phyloP scores from a whole-genome alignment of 2,329 filamentous ascomycete species.

The Neopestalotiopsis sp. region DNA sequence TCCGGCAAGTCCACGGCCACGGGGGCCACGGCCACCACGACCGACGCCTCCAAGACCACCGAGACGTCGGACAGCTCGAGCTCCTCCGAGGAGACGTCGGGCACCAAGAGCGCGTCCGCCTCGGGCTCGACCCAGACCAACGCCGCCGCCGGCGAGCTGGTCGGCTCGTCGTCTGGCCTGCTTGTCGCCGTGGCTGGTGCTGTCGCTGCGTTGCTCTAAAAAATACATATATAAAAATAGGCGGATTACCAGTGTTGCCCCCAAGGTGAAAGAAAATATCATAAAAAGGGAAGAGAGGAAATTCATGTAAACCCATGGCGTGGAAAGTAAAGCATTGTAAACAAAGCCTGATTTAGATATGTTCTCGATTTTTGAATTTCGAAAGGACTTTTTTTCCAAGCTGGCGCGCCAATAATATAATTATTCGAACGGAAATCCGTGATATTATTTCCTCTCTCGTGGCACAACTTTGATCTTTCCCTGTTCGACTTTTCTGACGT shows the following conservation, averaged over 20 bases:
- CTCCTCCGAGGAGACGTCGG: not conserved
- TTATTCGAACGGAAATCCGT: no score
- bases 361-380: not conserved
- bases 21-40: slow-evolving; percentile 13
- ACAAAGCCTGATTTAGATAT: not conserved
- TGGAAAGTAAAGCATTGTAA: not conserved
- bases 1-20: slow-evolving; percentile 6
- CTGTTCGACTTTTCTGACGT: no score
- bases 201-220: slow-evolving; percentile 31
- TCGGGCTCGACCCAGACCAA: slow-evolving; percentile 12
- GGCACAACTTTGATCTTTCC: no score
- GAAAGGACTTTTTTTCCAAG: no score
- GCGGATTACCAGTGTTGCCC: no score
- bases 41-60: slow-evolving; percentile 13
- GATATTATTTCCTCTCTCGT: no score
- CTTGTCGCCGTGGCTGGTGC: slow-evolving; percentile 32
- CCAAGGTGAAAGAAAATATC: no score
- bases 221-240: no score
- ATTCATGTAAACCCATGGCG: not conserved
- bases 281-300: not conserved
- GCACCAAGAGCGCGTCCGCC: slow-evolving; percentile 7
- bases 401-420: no score
- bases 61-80: not conserved
- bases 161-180: slow-evolving; percentile 23
- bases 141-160: slow-evolving; percentile 19